Evolutionary conservation across 306 rosid genomes (phyloP), one percentile per base, ranked within the genome.

Genomic region (Herpetospermum pedunculosum): DNA sequence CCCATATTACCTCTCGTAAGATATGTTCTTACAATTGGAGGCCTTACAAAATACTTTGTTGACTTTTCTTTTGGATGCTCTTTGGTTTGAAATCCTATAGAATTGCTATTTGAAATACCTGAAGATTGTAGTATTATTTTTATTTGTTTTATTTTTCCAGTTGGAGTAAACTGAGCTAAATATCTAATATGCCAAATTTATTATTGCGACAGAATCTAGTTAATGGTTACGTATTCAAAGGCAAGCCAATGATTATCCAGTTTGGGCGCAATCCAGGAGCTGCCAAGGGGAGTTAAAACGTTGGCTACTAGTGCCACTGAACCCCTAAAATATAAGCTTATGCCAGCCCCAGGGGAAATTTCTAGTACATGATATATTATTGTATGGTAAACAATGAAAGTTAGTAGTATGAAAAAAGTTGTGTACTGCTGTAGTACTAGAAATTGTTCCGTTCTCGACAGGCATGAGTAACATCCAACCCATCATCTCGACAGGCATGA

Each of bases 161-260:
- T 48, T 0, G 40, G 23, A 19, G 38, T 41, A 23, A 12, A 44
- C 8, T 16, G 13, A 32, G 25, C 16, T 16, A 69, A 4, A 70
- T 34, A 40, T 68, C 38, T 68, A 43, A 68, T 15, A 40, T 65
- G 72, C 34, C 14, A 14, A 25, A 67, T 25, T 68, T 16, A 43
- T 40, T 44, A 40, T 25, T 26, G 13, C 32, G 81, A 80, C 92
- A 91, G 98, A 88, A 84, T 91, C 79, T 88, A 59, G 98, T 80
- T 48, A 84, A 91, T 83, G 96, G 97, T 41, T 85, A 82, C 78
- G 86, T 86, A 77, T 91, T 87, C 77, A 89, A 88, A 85, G 91
- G 96, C 76, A 94, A 94, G 83, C 96, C 98, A 69, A 88, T 94
- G 96, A 87, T 91, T 58, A 88, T 91, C 71, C 97, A 91, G 84